These are phyloP conservation scores for Botrytis sinoallii DNA, from an alignment of 2,329 filamentous ascomycete species.

Conservation along the genomic window DNA sequence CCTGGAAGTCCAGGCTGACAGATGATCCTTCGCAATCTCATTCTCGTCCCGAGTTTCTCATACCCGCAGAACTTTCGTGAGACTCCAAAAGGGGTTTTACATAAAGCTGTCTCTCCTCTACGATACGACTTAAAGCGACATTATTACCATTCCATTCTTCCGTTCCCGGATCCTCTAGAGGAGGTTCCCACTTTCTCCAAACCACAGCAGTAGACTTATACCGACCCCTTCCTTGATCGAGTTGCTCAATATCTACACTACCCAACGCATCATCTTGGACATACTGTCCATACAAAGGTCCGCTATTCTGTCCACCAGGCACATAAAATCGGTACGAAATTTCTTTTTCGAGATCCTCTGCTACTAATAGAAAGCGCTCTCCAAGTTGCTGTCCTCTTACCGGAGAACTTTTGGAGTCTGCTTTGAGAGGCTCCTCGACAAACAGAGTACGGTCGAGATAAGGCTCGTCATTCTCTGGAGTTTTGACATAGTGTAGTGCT, in stretches of 20 bases:
- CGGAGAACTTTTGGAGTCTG: accelerated
- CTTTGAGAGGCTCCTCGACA: neutral
- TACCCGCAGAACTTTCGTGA: neutral
- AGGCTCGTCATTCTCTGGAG: neutral
- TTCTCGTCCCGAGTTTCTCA: neutral
- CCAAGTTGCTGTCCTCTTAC: neutral
- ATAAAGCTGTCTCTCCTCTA: neutral
- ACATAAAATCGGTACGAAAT: neutral
- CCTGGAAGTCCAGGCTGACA: neutral
- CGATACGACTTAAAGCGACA: neutral
- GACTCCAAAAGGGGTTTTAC: too few relatives aligned
- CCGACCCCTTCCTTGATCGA: neutral
- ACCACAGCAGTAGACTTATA: too few relatives aligned
- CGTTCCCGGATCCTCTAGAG: neutral
- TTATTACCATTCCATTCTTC: neutral
- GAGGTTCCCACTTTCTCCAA: neutral
- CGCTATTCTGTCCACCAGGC: neutral
- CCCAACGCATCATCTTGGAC: neutral
- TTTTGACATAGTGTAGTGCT: neutral
- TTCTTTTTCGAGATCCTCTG: neutral
- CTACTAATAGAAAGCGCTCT: neutral
- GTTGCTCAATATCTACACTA: neutral
- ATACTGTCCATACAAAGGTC: neutral
- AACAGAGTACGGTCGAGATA: neutral
- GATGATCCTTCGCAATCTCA: neutral